Evolutionary conservation across 495 filamentous ascomycete genomes (phyloP).

Genomic region (Friedmanniomyces endolithicus): DNA sequence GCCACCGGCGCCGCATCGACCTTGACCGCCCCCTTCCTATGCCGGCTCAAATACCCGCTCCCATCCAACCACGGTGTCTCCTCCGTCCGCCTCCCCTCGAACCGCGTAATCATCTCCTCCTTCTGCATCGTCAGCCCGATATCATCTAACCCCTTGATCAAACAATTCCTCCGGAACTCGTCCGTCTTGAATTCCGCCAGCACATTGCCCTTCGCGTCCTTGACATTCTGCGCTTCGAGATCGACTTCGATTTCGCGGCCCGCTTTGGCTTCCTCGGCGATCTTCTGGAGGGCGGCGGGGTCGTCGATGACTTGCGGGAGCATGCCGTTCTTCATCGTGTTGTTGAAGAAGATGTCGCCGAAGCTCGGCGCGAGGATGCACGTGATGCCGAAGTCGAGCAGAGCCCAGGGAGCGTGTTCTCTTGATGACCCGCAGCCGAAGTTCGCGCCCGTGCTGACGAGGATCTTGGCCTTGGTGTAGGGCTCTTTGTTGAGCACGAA

Average conservation of each 20-base stretch:
- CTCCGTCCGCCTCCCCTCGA: slow-evolving; percentile 62
- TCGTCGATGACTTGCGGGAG: slow-evolving; percentile 69
- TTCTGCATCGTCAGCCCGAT: slow-evolving; percentile 90
- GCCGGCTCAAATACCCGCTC: slow-evolving; percentile 63
- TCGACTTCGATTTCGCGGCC: slow-evolving; percentile 86
- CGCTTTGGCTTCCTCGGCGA: slow-evolving; percentile 68
- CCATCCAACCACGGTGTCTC: slow-evolving; percentile 93
- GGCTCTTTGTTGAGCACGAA: slow-evolving; percentile 88
- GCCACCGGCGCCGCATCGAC: slow-evolving; percentile 77
- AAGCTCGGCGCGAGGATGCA: slow-evolving; percentile 86
- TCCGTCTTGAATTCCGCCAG: slow-evolving; percentile 77
- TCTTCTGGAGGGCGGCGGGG: slow-evolving; percentile 48
- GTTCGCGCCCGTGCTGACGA: slow-evolving; percentile 86
- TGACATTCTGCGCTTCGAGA: slow-evolving; percentile 73
- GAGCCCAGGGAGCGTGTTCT: slow-evolving; percentile 95
- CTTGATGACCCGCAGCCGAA: slow-evolving; percentile 91
- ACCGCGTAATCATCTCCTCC: slow-evolving; percentile 73
- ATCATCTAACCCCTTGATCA: slow-evolving; percentile 90
- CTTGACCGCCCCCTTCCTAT: slow-evolving; percentile 52
- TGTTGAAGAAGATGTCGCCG: slow-evolving; percentile 99
- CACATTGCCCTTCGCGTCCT: slow-evolving; percentile 55
- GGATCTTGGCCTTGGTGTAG: slow-evolving; percentile 74
- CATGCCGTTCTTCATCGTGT: slow-evolving; percentile 99
- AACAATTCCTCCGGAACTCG: slow-evolving; percentile 82
- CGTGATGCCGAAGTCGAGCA: slow-evolving; percentile 91